Conservation (phyloP, 192 early-diverging fungal species). For the Backusella macrospora region DNA sequence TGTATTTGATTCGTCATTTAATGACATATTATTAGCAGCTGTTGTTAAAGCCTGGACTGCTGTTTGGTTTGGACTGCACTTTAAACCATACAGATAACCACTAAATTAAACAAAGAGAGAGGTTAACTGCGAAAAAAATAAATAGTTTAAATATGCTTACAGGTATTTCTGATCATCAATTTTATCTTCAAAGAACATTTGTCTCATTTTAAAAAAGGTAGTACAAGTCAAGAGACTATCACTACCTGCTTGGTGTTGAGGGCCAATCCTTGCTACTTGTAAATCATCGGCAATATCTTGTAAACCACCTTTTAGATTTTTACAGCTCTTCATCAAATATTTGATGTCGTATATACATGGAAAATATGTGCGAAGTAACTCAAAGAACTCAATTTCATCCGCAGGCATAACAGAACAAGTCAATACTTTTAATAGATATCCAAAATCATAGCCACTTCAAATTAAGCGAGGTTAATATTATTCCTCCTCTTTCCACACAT, state of each 20-base stretch:
- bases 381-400: constrained; percentile 96
- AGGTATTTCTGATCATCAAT: constrained; percentile 95
- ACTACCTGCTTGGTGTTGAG: constrained; percentile 98
- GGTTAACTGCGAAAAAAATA: too few relatives aligned
- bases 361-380: constrained; percentile 88
- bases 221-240: constrained; percentile 95
- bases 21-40: constrained; percentile 19
- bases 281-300: constrained; percentile 98
- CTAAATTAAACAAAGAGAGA: background rate
- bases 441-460: constrained; percentile 95
- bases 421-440: constrained; percentile 94
- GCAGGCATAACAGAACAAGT: constrained; percentile 89
- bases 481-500: background rate
- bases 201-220: constrained; percentile 98
- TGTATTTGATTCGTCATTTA: constrained; percentile 7
- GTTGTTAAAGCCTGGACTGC: constrained; percentile 8
- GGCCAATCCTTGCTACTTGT: constrained; percentile 89
- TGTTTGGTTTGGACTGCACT: constrained; percentile 23
- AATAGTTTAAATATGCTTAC: constrained; percentile 42
- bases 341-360: constrained; percentile 99
- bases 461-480: background rate
- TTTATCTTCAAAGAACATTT: constrained; percentile 93
- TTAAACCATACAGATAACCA: constrained; percentile 26
- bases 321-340: constrained; percentile 96
- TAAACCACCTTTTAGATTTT: constrained; percentile 94